Evolutionary conservation across 306 rosid genomes (phyloP), one percentile per base, ranked within the genome.

Genomic region (Hylodesmum podocarpum): DNA sequence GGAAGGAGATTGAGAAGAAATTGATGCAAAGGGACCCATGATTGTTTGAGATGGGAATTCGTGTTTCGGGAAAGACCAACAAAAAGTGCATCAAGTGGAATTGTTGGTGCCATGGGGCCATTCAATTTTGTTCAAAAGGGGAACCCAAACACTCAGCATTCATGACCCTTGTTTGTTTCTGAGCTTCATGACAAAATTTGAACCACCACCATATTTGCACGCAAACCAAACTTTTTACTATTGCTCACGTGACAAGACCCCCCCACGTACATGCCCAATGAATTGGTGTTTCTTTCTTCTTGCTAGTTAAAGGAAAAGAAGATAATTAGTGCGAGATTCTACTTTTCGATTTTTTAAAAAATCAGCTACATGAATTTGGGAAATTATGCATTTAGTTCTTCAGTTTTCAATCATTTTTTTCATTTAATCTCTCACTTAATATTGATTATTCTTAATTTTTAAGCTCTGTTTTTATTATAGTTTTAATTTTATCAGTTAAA

Each of bases 61-160:
- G 2, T 91, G 98, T 84, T 58, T 54, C 57, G 82, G 27, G 67
- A 93, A 93, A 88, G 98, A 80, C 82, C 76, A 81, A 12, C 98
- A 91, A 83, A 90, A 93, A 91, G 97, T 85, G 89, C 83, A 58
- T 49, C 87, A 74, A 87, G 89, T 88, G 91, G 92, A 83, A 83
- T 83, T 85, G 85, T 82, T 80, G 81, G 83, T 80, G 88, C 77
- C 49, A 78, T 84, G 78, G 86, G 88, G 62, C 88, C 88, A 81
- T 83, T 9, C 1, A 70, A 27, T 71, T 80, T 72, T 81, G 22
- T 83, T 64, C 55, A 31, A 80, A 83, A 78, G 68, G 81, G 79
- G 67, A 79, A 70, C 81, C 87, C 75, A 59, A 71, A 69, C 33
- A 15, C 73, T 70, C 53, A 29, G 19, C 47, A 76, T 85, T 85